Evolutionary conservation across 306 rosid species (phyloP), one percentile per base, ranked within the genome.

Genomic region (Rubus parviflorus): DNA sequence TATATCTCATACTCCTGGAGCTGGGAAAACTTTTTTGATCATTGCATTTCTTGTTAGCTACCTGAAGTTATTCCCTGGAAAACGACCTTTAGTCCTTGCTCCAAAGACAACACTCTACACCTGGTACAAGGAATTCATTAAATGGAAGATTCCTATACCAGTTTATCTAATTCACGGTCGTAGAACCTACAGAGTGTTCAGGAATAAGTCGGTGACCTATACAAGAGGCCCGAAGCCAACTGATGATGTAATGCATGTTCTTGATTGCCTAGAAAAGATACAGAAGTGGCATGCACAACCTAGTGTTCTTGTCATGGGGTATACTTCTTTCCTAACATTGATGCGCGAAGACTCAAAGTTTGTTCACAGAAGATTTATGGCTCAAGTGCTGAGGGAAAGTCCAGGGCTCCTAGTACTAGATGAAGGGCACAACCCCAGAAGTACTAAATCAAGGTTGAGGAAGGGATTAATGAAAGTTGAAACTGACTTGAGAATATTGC

Each of bases 391-490:
- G 86, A 81, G 97, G 76, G 93, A 90, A 85, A 95, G 97, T 82
- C 98, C 98, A 0, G 97, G 97, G 71, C 46, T 95, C 68, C 68
- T 95, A 75, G 76, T 95, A 16, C 85, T 95, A 43, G 98, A 95
- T 66, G 98, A 95, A 83, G 98, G 98, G 57, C 98, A 95, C 87
- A 95, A 92, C 74, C 98, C 98, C 13, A 87, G 98, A 83, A 95
- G 98, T 77, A 95, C 97, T 3, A 91, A 92, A 76, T 95, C 97
- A 35, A 81, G 97, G 88, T 72, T 95, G 90, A 87, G 97, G 80
- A 95, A 90, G 78, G 90, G 72, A 75, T 81, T 95, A 85, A 95
- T 95, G 98, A 95, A 92, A 87, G 97, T 90, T 2, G 87, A 89
- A 35, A 95, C 98, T 6, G 91, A 92, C n/a, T 70, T 88, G 82